Percentiles rank a stretch among this genome's conserved stretches.
Evolutionary conservation across 2,329 filamentous ascomycete genomes (phyloP).

Genomic region (Geosmithia flava): DNA sequence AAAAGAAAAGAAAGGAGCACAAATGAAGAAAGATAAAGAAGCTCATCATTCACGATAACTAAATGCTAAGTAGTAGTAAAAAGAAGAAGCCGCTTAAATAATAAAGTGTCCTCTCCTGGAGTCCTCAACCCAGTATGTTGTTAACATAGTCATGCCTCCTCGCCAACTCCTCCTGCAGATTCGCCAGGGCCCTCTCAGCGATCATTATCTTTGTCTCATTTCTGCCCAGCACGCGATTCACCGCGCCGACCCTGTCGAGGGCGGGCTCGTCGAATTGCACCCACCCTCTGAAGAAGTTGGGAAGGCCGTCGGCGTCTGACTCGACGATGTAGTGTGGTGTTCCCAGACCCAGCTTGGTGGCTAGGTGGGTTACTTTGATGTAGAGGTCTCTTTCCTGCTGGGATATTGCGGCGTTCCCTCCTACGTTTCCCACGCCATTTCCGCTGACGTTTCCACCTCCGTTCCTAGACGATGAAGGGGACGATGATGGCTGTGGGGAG

Average conservation of each 20-base stretch:
- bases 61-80: no score
- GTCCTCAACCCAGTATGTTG: background rate
- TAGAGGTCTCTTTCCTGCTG: no score
- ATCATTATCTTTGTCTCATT: slow-evolving; percentile 22
- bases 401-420: no score
- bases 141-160: slow-evolving; percentile 3
- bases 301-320: slow-evolving; percentile 4
- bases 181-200: slow-evolving; percentile 23
- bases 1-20: no score
- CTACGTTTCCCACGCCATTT: no score
- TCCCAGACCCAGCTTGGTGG: slow-evolving; percentile 16
- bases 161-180: slow-evolving; percentile 15
- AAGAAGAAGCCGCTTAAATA: no score
- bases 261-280: slow-evolving; percentile 19
- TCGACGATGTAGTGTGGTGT: slow-evolving; percentile 20
- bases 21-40: no score
- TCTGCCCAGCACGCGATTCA: slow-evolving; percentile 19
- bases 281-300: slow-evolving; percentile 21
- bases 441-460: no score
- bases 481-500: no score
- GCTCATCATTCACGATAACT: no score
- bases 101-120: no score
- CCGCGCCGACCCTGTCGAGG: slow-evolving; percentile 17
- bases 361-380: slow-evolving; percentile 16
- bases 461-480: no score